phyloP scores from a whole-genome alignment of 345 rosid genomes.

The Sonneratia caseolaris region DNA sequence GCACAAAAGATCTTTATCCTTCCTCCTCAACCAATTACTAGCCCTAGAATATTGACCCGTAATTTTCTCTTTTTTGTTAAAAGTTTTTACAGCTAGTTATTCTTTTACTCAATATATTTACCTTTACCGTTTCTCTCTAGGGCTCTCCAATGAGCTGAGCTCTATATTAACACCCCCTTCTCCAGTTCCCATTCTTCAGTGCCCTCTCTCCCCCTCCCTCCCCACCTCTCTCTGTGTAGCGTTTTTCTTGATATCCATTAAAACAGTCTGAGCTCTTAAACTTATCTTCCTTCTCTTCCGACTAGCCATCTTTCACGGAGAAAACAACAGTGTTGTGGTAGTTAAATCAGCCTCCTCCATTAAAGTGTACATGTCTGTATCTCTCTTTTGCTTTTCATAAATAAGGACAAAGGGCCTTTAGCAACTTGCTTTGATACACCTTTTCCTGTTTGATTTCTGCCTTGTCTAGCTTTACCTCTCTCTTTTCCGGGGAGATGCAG shows the following conservation, averaged over 20 bases:
- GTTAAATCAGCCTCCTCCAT: background rate
- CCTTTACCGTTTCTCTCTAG: background rate
- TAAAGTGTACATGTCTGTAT: background rate
- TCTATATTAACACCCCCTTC: constrained; percentile 25
- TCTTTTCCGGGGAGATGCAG: background rate
- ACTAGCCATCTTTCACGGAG: background rate
- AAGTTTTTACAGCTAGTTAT: background rate
- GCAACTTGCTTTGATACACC: constrained; percentile 2
- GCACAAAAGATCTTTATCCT: background rate
- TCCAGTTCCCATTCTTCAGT: background rate
- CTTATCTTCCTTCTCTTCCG: background rate
- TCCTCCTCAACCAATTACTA: background rate
- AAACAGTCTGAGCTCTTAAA: background rate
- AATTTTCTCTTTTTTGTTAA: background rate
- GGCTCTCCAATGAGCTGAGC: constrained; percentile 5
- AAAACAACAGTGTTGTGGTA: background rate
- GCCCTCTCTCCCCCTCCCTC: background rate
- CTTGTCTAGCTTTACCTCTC: background rate
- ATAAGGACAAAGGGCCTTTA: background rate
- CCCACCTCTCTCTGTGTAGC: background rate
- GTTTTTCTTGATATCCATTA: constrained; percentile 2
- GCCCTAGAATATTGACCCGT: background rate
- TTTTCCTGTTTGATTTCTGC: background rate
- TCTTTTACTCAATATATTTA: background rate
- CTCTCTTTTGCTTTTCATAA: constrained; percentile 2